Evolutionary conservation across 768 basidiomycete species (phyloP), one percentile per base, ranked within the genome.

Genomic region (Pleurotus platypus): DNA sequence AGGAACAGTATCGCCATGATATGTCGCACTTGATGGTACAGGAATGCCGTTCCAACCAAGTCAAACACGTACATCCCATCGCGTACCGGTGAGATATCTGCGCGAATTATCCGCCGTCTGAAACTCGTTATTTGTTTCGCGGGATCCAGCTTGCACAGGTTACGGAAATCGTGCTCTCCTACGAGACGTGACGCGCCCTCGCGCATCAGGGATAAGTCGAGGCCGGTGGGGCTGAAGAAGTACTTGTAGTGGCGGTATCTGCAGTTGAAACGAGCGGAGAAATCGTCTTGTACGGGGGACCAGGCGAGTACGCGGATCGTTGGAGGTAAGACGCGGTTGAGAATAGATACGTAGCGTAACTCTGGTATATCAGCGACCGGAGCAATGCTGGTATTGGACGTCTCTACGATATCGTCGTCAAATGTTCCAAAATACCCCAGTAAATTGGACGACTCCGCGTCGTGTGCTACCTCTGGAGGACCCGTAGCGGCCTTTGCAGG

Each of bases 11-110:
- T 69, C 2, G 90, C 91, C 82, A 97, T 89, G 72, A 97, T 95
- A 64, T 95, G 93, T 38, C 95, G 83, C 12, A 97, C 95, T 76
- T 97, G 95, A 71, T 98, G 93, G 71, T 94, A 98, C 42, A 98
- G 76, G 67, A 96, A 97, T 1, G 94, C 95, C 1, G 78, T 86
- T 0, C 95, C 95, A 20, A 88, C 73, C 39, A 98, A 84, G 69
- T 98, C 89, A 57, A 97, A 78, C 35, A 94, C 90, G 62, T 85
- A 84, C 66, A 82, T 74, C 20, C 58, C 67, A 0, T 69, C 69
- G 13, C 20, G 7, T 27, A 86, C 72, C 2, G 74, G 77, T 9
- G 75, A 73, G 46, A 95, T 83, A 26, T 82, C 79, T 0, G 92
- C 93, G 15, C 75, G 76, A 39, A 85, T 62, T 53, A 98, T 86